Evolutionary conservation across 305 asterid genomes (phyloP).

Genomic region (Solanum hybrid): DNA sequence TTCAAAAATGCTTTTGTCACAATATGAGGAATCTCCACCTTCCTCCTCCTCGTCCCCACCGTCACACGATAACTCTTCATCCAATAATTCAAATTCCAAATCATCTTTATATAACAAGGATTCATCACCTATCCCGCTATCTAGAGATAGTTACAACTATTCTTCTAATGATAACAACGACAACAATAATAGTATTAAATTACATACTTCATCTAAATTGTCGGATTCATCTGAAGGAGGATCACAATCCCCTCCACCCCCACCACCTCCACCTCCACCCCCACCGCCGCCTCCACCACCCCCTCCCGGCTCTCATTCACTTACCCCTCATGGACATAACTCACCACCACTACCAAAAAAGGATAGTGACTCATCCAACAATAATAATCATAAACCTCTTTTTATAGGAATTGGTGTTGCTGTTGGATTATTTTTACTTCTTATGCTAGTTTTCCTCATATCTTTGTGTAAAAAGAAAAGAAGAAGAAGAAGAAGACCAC

Average conservation of each 20-base stretch:
- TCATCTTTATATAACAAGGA: background rate
- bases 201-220: conserved; percentile 22
- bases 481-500: conserved; percentile 29
- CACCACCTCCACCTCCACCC: conserved; percentile 23
- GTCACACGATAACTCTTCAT: conserved; percentile 7
- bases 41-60: background rate
- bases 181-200: background rate
- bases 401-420: conserved; percentile 54
- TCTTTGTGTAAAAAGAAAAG: conserved; percentile 29
- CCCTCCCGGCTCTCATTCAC: conserved; percentile 12
- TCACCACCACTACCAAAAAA: background rate
- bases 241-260: conserved; percentile 11
- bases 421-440: conserved; percentile 35
- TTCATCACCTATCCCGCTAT: background rate
- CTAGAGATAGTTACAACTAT: background rate
- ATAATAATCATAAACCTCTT: conserved; percentile 11
- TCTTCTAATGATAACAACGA: background rate
- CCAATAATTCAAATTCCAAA: background rate
- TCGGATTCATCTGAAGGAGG: conserved; percentile 8
- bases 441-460: conserved; percentile 30
- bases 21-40: conserved; percentile 9
- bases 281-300: conserved; percentile 29
- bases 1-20: conserved; percentile 29
- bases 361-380: background rate
- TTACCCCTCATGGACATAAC: background rate